Base-by-base conservation (phyloP, 2,329 filamentous ascomycete species). In the Salinomyces thailandicus region DNA sequence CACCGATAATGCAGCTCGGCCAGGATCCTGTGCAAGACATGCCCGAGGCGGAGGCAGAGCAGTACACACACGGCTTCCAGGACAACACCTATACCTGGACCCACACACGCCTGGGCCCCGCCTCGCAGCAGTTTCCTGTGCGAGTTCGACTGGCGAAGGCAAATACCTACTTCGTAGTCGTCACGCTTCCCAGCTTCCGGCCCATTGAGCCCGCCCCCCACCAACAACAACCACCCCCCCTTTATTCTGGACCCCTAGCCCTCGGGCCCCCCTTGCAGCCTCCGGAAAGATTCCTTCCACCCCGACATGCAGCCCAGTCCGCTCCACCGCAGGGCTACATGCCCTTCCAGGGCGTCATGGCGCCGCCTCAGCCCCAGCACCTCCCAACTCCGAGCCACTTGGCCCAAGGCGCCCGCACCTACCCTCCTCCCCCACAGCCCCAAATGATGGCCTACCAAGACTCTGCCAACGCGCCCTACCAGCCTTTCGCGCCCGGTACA, bases 1-100 rank as follows among this genome's bases (percentile, higher is more conserved):
- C 69, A 16, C 66, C 68, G 4, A 71, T 71, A 16, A 42, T 55
- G n/a, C 61, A 60, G 12, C 56, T 58, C 8, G 50, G 62, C 4
- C 58, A 66, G 26, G 63, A 68, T 45, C 61, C 62, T 8, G 50
- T 69, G 31, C 54, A 61, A 12, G 52, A 54, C 16, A 51, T 68
- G 6, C 46, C 49, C 3, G 62, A 67, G 28, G 52, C 51, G 4
- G 64, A 69, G 36, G 55, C 66, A 11, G 65, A 67, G 14, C 54
- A 57, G 27, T 56, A 64, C 29, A 66, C 62, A 20, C 60, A 62
- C 16, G 63, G 62, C 17, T 68, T 59, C 44, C 57, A 55, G 5
- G 60, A 66, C 36, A 54, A 59, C 18, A 56, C 59, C 2, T 59
- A 63, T 38, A 53, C 52, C 5, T 58, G 65, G 50, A 61, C 57